Conservation (phyloP, 75 land plant species). For the Selaginella tamariscina region DNA sequence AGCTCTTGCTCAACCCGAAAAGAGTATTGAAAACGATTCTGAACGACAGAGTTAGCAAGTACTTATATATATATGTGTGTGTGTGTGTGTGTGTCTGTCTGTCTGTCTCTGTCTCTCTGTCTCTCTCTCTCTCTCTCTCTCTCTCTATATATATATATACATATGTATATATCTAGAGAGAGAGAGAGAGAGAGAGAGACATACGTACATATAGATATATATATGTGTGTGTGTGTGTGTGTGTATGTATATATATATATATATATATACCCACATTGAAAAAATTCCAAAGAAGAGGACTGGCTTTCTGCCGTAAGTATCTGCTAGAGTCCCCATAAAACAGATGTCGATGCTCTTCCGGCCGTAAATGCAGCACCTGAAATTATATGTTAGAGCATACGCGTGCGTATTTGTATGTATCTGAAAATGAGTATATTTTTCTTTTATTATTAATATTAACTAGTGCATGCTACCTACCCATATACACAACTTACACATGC, state of each 20-base stretch:
- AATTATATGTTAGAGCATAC: no score
- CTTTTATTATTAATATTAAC: neutral
- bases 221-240: no score
- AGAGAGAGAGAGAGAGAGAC: no score
- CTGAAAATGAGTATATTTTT: neutral
- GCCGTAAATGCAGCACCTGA: slow-evolving; percentile 56
- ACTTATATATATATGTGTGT: no score
- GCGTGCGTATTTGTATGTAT: neutral
- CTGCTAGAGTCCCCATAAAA: slow-evolving; percentile 50
- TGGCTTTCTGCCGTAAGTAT: slow-evolving; percentile 56
- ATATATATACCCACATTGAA: slow-evolving; percentile 47
- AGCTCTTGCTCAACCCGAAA: slow-evolving; percentile 62
- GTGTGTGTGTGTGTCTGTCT: no score
- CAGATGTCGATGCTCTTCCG: slow-evolving; percentile 47
- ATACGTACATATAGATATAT: no score
- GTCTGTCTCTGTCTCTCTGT: no score
- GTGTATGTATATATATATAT: no score
- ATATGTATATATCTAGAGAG: no score
- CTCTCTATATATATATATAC: no score
- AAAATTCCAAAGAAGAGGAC: slow-evolving; percentile 33
- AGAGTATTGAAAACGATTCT: slow-evolving; percentile 39
- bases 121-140: no score
- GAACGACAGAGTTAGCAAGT: neutral
- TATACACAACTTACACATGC: slow-evolving; percentile 4
- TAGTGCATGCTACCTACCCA: neutral